phyloP scores from a whole-genome alignment of 2,329 filamentous ascomycete species.

The Cercospora sp. region DNA sequence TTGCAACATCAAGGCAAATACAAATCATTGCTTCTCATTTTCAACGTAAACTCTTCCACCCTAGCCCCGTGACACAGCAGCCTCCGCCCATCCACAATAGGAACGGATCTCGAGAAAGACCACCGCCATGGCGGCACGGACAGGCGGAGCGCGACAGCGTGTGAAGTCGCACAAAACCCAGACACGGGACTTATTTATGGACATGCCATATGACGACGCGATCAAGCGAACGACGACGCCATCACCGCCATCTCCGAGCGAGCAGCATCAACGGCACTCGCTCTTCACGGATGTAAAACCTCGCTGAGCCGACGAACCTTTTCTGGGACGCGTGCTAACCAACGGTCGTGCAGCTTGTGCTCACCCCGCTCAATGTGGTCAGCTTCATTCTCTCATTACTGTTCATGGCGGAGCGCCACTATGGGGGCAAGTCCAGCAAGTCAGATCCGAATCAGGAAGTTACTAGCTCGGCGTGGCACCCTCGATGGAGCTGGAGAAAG shows the following conservation, averaged over 20 bases:
- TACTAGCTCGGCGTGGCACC: slow-evolving; percentile 36
- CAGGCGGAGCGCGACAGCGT: slow-evolving; percentile 16
- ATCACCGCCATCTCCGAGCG: slow-evolving; percentile 26
- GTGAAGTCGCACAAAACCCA: slow-evolving; percentile 30
- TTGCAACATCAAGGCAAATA: slow-evolving; percentile 1
- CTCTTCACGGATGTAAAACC: slow-evolving; percentile 31
- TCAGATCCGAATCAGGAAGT: slow-evolving; percentile 49
- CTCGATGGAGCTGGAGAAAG: slow-evolving; percentile 39
- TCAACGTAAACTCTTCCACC: slow-evolving; percentile 4
- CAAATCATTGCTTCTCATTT: not conserved
- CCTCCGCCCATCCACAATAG: not conserved
- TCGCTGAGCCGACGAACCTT: slow-evolving; percentile 4
- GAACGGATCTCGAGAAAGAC: slow-evolving; percentile 6
- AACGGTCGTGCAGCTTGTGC: slow-evolving; percentile 43
- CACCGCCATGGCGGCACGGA: slow-evolving; percentile 22
- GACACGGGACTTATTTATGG: slow-evolving; percentile 36
- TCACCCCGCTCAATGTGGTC: slow-evolving; percentile 65
- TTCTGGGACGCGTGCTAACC: not conserved
- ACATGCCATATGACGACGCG: slow-evolving; percentile 31
- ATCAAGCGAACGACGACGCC: slow-evolving; percentile 26
- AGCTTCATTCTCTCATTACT: slow-evolving; percentile 65
- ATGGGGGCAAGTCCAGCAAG: slow-evolving; percentile 47
- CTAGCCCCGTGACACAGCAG: slow-evolving; percentile 25
- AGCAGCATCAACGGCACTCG: slow-evolving; percentile 15
- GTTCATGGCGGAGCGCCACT: slow-evolving; percentile 61